Evolutionary conservation across 768 basidiomycete genomes (phyloP).

Genomic region (Nidula microcarpa): DNA sequence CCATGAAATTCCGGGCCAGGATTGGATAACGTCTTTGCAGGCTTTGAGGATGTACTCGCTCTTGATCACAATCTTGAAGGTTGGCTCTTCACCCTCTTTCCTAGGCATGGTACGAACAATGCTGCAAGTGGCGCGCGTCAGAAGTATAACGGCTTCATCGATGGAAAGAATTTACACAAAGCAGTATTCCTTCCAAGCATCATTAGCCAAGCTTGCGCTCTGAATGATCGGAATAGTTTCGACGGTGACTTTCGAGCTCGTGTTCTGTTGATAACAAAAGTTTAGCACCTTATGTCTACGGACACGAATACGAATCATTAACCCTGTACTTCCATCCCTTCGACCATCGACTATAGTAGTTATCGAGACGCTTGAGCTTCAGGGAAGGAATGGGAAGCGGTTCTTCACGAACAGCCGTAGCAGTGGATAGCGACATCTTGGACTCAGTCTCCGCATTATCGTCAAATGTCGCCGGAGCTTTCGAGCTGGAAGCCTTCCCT

Average conservation of each 20-base stretch:
- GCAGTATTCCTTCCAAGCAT: constrained; percentile 55
- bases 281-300: no score
- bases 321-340: constrained; percentile 57
- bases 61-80: constrained; percentile 54
- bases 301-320: constrained; percentile 3
- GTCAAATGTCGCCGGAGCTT: no score
- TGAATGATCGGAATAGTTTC: constrained; percentile 40
- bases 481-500: no score
- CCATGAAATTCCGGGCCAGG: constrained; percentile 63
- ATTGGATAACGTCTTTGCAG: constrained; percentile 54
- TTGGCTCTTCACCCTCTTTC: constrained; percentile 33
- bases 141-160: neutral
- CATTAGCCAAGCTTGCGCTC: constrained; percentile 29
- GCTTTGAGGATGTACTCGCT: constrained; percentile 55
- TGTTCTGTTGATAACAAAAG: constrained; percentile 32
- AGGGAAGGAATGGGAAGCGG: constrained; percentile 38
- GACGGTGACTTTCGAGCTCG: constrained; percentile 47
- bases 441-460: no score
- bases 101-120: constrained; percentile 49
- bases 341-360: constrained; percentile 55
- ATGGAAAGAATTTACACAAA: constrained; percentile 37
- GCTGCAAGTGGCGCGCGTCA: constrained; percentile 18
- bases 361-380: constrained; percentile 59
- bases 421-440: no score
- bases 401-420: constrained; percentile 31